Evolutionary conservation across 208 protist species (phyloP).

Genomic region (Acanthamoeba lenticulata): DNA sequence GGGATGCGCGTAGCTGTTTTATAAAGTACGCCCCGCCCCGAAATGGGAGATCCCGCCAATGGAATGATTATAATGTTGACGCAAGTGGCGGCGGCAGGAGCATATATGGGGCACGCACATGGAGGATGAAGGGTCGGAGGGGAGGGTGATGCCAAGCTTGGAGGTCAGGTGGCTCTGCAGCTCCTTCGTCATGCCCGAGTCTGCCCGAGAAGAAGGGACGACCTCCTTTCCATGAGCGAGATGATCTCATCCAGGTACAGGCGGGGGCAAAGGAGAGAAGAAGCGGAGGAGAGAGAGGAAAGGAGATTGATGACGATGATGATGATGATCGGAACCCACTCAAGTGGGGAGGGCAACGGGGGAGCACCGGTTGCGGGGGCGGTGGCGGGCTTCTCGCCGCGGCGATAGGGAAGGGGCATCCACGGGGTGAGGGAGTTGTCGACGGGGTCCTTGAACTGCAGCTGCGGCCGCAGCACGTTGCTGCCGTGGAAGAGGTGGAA

Average conservation of each 20-base stretch:
- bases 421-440: conserved; percentile 82
- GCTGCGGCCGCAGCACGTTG: conserved; percentile 81
- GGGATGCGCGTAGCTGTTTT: not conserved
- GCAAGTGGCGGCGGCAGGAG: no score
- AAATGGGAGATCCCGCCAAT: no score
- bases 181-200: not conserved
- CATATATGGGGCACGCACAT: no score
- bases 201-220: no score
- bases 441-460: conserved; percentile 75
- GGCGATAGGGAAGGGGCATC: conserved; percentile 35
- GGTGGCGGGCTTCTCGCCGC: not conserved
- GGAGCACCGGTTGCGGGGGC: not conserved
- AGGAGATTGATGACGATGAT: not conserved
- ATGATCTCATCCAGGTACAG: no score
- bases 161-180: not conserved
- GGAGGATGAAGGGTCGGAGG: not conserved
- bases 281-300: not conserved
- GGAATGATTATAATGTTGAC: not conserved
- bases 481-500: conserved; percentile 62
- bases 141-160: not conserved
- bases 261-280: no score
- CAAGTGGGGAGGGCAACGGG: not conserved
- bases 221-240: no score
- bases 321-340: no score
- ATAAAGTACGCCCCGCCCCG: no score